A percentile compares a stretch with the other conserved stretches of the same genome.
phyloP scores from a whole-genome alignment of 345 rosid species.

The Arabidopsis arenosa region DNA sequence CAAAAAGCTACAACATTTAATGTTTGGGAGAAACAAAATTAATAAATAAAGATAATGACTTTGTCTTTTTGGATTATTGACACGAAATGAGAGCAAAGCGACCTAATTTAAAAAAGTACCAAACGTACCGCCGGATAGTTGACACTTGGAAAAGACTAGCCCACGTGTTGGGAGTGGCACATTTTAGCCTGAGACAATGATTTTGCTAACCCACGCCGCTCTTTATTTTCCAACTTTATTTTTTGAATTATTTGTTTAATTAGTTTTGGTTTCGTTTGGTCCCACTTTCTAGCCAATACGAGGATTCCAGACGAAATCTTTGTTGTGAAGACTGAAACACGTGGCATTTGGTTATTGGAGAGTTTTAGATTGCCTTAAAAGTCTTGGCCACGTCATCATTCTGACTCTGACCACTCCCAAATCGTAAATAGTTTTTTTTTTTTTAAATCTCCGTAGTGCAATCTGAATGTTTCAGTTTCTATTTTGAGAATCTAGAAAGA shows the following conservation, averaged over 20 bases:
- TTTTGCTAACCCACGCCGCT: conserved; percentile 43
- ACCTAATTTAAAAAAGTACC: conserved; percentile 33
- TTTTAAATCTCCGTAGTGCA: neutral
- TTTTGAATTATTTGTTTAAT: too few relatives aligned
- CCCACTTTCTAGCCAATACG: conserved; percentile 26
- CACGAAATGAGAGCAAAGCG: conserved; percentile 24
- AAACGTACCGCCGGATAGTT: conserved; percentile 23
- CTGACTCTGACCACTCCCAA: neutral
- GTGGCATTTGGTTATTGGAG: conserved; percentile 11
- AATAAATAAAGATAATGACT: conserved; percentile 1
- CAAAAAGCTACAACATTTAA: neutral
- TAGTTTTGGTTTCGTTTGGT: neutral
- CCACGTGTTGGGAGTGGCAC: conserved; percentile 29
- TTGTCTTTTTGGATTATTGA: conserved; percentile 34
- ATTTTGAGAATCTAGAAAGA: neutral
- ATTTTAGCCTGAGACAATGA: conserved; percentile 35
- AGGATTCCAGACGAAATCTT: conserved; percentile 5
- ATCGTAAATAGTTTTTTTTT: neutral
- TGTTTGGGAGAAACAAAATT: neutral
- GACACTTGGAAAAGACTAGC: conserved; percentile 22
- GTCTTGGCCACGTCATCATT: conserved; percentile 27
- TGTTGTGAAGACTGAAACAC: neutral
- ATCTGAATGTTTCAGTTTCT: neutral
- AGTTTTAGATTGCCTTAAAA: conserved; percentile 13
- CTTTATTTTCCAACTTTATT: neutral